Evolutionary conservation across 345 rosid genomes (phyloP), one percentile per base, ranked within the genome.

Genomic region (Salix brachista): DNA sequence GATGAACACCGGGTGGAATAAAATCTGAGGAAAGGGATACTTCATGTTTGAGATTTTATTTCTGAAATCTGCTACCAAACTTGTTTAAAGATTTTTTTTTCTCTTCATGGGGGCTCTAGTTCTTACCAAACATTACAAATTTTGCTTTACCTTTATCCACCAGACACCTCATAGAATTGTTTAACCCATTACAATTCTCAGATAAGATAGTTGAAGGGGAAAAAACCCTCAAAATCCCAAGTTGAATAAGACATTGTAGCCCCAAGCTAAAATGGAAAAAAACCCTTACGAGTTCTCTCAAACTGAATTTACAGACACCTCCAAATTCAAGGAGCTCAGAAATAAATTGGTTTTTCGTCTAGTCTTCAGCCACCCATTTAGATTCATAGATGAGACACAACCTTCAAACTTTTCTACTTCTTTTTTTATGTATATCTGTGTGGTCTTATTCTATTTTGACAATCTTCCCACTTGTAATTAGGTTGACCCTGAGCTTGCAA

Each of bases 401-500:
- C 1, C 13, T 32, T 39, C 14, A 48, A 12, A 26, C 23, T 65
- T 39, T 34, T 34, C 37, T 34, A 5, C 8, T 25, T 44, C 42
- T n/a, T 25, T 8, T 73, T 36, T 3, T 13, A 42, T 26, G n/a
- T 2, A 71, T 28, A 26, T 34, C 19, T 30, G 16, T 34, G 18
- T 56, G 44, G 64, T 65, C 76, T 75, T 75, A 23, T 56, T 26
- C 28, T 70, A n/a, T 39, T 30, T 36, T 79, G 80, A 77, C 50
- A 72, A 48, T 56, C 12, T 41, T 52, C 73, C 19, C 65, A 74
- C 68, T 41, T 72, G 77, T 71, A 75, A 65, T 78, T 87, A 96
- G 99, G 94, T 96, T 78, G 99, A 96, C 64, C 90, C 97, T 19
- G 99, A 96, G 85, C 97, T 96, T 66, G 98, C 97, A 76, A 96